A percentile compares a stretch with the other conserved stretches of the same genome.
Evolutionary conservation across 2,329 filamentous ascomycete genomes (phyloP).

Genomic region (Colletotrichum australisinense): DNA sequence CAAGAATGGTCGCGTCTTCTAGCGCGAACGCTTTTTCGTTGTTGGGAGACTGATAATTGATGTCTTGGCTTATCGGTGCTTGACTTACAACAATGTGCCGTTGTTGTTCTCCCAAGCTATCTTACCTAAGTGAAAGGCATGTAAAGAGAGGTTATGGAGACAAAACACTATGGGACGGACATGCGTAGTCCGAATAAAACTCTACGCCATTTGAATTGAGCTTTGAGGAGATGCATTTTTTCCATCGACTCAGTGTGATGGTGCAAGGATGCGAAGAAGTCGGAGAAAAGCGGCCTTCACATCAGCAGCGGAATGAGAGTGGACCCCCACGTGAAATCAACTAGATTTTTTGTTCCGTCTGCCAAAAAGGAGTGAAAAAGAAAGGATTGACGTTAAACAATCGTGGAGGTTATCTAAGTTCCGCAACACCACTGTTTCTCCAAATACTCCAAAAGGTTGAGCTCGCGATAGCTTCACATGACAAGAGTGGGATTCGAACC

Average conservation of each 20-base stretch:
- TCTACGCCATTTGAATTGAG: too few relatives aligned
- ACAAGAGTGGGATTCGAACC: constrained; percentile 36
- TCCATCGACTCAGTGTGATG: neutral
- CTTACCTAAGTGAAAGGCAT: neutral
- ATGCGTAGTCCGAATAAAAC: accelerated
- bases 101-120: neutral
- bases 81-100: neutral
- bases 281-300: neutral
- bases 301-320: neutral
- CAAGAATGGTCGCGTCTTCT: neutral
- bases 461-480: neutral
- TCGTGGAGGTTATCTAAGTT: neutral
- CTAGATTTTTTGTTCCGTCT: neutral
- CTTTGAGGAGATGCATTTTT: too few relatives aligned
- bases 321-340: neutral
- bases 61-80: neutral
- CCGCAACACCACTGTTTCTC: neutral
- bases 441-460: neutral
- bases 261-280: neutral
- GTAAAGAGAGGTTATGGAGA: neutral
- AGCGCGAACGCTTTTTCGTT: neutral
- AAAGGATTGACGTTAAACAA: accelerated
- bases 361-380: neutral
- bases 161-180: neutral
- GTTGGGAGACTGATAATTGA: neutral